Percentiles rank a stretch among this genome's conserved stretches.
These are phyloP conservation scores for Eucalyptus globulus DNA, from an alignment of 345 rosid species.

Conservation along the genomic window DNA sequence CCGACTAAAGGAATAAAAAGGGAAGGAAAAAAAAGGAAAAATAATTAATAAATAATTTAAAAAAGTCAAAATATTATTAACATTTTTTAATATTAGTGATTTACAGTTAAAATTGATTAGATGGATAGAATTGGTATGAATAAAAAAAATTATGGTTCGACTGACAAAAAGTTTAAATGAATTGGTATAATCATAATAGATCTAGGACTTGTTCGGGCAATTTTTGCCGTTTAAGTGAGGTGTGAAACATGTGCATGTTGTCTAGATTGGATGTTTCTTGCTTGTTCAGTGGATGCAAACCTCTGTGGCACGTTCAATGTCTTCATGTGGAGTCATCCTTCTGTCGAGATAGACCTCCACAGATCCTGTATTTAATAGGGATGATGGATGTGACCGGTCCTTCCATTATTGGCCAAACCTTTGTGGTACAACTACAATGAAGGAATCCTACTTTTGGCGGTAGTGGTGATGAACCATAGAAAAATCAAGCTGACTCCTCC, in stretches of 20 bases:
- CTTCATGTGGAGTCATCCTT: neutral
- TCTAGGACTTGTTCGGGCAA: neutral
- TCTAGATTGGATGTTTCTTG: neutral
- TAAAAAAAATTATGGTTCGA: accelerated
- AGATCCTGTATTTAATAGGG: neutral
- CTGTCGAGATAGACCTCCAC: neutral
- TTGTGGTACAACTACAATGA: no score
- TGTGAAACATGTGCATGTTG: neutral
- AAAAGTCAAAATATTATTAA: no score
- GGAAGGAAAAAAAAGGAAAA: accelerated
- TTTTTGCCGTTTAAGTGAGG: neutral
- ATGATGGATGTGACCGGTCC: neutral
- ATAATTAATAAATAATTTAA: no score
- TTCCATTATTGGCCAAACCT: neutral
- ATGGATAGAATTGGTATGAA: no score
- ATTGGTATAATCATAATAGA: no score
- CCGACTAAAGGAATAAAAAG: neutral
- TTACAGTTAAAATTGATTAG: no score
- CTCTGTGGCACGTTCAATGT: neutral
- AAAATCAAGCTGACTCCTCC: neutral
- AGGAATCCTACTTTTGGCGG: neutral
- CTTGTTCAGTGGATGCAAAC: neutral
- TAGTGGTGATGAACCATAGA: neutral
- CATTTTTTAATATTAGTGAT: no score
- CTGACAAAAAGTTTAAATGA: no score